A percentile compares a stretch with the other conserved stretches of the same genome.
Conservation (phyloP, 352 stramenopile genomes). For the Pythium chondricola region DNA sequence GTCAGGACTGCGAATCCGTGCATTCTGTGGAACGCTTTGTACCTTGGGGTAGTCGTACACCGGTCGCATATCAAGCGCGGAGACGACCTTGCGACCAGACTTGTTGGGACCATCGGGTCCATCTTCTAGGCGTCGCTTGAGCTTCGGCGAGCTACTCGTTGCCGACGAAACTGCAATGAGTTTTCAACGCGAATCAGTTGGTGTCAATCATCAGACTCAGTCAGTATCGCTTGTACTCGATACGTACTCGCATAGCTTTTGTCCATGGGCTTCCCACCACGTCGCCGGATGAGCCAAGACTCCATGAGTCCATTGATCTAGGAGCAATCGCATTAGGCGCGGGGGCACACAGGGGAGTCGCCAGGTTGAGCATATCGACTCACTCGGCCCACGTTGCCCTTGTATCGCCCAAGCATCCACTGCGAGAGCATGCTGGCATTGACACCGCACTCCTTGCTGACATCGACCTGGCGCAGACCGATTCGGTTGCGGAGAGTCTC, state of each 20-base stretch:
- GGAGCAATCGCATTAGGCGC: too few species aligned
- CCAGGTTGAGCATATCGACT: constrained; percentile 1
- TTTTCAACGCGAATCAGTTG: not conserved
- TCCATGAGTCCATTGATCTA: constrained; percentile 85
- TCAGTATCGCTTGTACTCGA: too few species aligned
- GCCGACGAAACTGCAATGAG: constrained; percentile 35
- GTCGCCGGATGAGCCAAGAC: constrained; percentile 75
- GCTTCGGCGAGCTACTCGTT: constrained; percentile 53
- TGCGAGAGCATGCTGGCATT: constrained; percentile 84
- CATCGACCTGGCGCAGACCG: constrained; percentile 71
- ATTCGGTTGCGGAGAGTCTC: constrained; percentile 67
- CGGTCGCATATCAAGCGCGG: constrained; percentile 26
- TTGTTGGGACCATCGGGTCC: constrained; percentile 27
- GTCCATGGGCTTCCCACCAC: constrained; percentile 75
- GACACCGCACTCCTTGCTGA: constrained; percentile 81
- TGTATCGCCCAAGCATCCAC: constrained; percentile 84
- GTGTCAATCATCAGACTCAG: not conserved
- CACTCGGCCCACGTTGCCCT: constrained; percentile 75
- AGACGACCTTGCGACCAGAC: constrained; percentile 2
- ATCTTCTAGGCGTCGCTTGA: constrained; percentile 63
- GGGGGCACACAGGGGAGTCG: not conserved
- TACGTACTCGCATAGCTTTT: constrained; percentile 54
- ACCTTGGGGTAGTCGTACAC: constrained; percentile 79
- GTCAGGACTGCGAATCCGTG: too few species aligned
- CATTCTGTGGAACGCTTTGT: not conserved